Conservation (phyloP, 1,284 basidiomycete species). For the Cutaneotrichosporon mucoides region DNA sequence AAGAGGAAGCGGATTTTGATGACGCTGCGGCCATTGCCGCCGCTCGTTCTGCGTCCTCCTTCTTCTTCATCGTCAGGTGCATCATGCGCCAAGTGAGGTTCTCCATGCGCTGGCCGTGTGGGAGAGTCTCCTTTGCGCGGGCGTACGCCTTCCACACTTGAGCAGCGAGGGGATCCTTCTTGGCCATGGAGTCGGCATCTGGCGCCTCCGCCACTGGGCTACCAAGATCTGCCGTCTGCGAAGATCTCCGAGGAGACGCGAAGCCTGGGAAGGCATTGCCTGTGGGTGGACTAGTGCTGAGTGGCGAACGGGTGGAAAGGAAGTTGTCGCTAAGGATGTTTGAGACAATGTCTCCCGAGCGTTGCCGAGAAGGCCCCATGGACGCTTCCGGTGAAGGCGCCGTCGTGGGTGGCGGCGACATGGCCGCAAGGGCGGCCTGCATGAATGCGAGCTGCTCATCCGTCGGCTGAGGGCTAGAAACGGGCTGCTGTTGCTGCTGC, state of each 20-base stretch:
- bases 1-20: too few species aligned
- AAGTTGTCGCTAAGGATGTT: constrained; percentile 47
- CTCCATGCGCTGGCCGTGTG: constrained; percentile 93
- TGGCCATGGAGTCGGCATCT: constrained; percentile 45
- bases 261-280: constrained; percentile 13
- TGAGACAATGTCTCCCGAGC: constrained; percentile 31
- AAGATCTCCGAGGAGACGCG: constrained; percentile 29
- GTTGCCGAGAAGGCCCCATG: constrained; percentile 7
- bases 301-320: constrained; percentile 28
- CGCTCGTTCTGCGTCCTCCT: constrained; percentile 20
- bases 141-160: constrained; percentile 98
- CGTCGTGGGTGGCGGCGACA: not conserved
- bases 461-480: not conserved
- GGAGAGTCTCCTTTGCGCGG: constrained; percentile 76
- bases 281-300: constrained; percentile 26
- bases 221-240: constrained; percentile 23
- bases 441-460: constrained; percentile 5
- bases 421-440: not conserved
- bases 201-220: too few species aligned
- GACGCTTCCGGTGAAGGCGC: constrained; percentile 8
- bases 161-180: constrained; percentile 81
- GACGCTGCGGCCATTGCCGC: constrained; percentile 10
- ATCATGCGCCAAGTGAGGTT: constrained; percentile 98
- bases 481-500: constrained; percentile 4
- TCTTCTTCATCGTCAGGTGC: constrained; percentile 75